Evolutionary conservation across 306 rosid species (phyloP).

Genomic region (Casuarina glauca): DNA sequence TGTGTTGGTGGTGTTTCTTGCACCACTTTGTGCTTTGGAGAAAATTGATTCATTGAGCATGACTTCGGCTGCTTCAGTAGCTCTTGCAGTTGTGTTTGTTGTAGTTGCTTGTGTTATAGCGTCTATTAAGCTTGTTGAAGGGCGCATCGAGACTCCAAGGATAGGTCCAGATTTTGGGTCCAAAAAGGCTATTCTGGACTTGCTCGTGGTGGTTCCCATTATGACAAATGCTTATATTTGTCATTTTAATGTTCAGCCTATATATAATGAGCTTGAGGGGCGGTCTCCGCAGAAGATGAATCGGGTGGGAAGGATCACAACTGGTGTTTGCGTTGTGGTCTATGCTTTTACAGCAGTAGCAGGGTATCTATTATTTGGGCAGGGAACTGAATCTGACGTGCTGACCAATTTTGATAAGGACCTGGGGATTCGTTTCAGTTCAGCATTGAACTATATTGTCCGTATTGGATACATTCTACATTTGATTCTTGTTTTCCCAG

Average conservation of each 20-base stretch:
- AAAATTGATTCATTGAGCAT: constrained; percentile 91
- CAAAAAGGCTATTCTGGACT: constrained; percentile 65
- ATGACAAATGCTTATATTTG: constrained; percentile 92
- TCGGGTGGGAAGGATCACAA: constrained; percentile 77
- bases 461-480: constrained; percentile 88
- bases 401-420: constrained; percentile 80
- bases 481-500: constrained; percentile 93
- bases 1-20: constrained; percentile 68
- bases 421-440: constrained; percentile 81
- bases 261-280: constrained; percentile 83
- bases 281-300: constrained; percentile 88
- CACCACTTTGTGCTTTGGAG: constrained; percentile 87
- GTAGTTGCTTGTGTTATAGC: constrained; percentile 64
- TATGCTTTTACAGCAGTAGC: constrained; percentile 75
- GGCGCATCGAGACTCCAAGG: constrained; percentile 62
- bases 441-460: constrained; percentile 67
- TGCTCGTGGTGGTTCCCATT: constrained; percentile 92
- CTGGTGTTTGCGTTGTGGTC: constrained; percentile 68
- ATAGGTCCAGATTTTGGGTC: constrained; percentile 84
- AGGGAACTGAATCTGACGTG: constrained; percentile 80
- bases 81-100: constrained; percentile 82
- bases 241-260: constrained; percentile 87
- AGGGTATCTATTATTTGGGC: constrained; percentile 84
- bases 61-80: constrained; percentile 97
- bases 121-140: constrained; percentile 67